phyloP scores from a whole-genome alignment of 179 eudicot species.

The Gypsophila paniculata region DNA sequence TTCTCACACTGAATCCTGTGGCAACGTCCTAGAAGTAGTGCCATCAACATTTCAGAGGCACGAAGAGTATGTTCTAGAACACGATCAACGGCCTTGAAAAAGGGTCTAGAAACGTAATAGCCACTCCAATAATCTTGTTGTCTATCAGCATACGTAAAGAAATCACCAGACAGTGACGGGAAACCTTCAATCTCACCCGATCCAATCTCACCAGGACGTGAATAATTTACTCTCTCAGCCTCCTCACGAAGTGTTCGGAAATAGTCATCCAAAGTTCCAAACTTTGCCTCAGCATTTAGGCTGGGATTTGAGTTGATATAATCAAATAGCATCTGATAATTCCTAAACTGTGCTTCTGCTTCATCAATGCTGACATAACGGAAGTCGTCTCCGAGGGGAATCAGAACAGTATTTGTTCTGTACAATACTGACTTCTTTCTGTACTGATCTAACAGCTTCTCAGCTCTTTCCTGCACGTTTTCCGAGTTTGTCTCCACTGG shows the following conservation, averaged over 20 bases:
- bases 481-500: slow-evolving; percentile 81
- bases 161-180: slow-evolving; percentile 91
- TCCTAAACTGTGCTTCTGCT: slow-evolving; percentile 96
- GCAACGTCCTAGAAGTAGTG: slow-evolving; percentile 74
- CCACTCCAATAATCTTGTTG: slow-evolving; percentile 99
- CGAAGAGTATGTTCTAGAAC: slow-evolving; percentile 95
- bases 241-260: slow-evolving; percentile 83
- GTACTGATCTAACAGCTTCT: slow-evolving; percentile 80
- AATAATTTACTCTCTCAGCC: slow-evolving; percentile 83
- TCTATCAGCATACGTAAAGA: slow-evolving; percentile 92
- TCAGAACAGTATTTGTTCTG: slow-evolving; percentile 89
- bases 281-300: slow-evolving; percentile 88
- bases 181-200: slow-evolving; percentile 86
- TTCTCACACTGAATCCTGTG: slow-evolving; percentile 76
- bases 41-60: slow-evolving; percentile 77
- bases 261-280: slow-evolving; percentile 93
- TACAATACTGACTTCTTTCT: slow-evolving; percentile 83
- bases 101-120: slow-evolving; percentile 95
- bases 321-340: slow-evolving; percentile 85
- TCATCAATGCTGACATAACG: slow-evolving; percentile 88
- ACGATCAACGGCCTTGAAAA: slow-evolving; percentile 93
- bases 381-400: slow-evolving; percentile 95
- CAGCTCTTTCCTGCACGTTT: slow-evolving; percentile 79
- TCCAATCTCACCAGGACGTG: slow-evolving; percentile 74
- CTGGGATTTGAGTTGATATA: slow-evolving; percentile 79